Evolutionary conservation across 495 filamentous ascomycete species (phyloP).

Genomic region (Penicillium dipodomyicola): DNA sequence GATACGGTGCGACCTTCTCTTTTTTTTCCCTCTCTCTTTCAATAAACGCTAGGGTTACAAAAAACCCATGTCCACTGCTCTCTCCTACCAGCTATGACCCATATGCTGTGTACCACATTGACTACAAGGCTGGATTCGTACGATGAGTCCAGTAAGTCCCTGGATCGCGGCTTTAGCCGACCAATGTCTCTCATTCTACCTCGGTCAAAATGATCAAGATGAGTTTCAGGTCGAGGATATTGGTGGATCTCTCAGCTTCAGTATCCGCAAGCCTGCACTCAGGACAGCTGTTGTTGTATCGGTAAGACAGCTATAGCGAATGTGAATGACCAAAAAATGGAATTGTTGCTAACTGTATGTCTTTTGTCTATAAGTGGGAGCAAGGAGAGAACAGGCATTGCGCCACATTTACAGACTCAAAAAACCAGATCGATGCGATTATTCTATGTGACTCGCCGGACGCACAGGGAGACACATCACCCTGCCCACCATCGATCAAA

Average conservation of each 20-base stretch:
- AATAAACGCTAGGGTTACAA: not conserved
- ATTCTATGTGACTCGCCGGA: conserved; percentile 28
- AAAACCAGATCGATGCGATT: conserved; percentile 39
- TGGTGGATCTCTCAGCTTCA: conserved; percentile 41
- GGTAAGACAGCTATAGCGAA: conserved; percentile 16
- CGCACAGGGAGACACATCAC: conserved; percentile 14
- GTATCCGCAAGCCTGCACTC: not conserved
- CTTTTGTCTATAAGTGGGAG: conserved; percentile 23
- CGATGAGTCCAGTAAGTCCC: conserved; percentile 27
- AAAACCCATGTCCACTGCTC: not conserved
- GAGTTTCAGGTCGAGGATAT: conserved; percentile 35
- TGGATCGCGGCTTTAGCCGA: conserved; percentile 38
- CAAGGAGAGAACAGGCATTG: conserved; percentile 12
- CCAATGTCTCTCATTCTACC: conserved; percentile 27
- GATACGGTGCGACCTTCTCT: not conserved
- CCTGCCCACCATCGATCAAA: conserved; percentile 19
- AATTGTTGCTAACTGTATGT: not conserved
- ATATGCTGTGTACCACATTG: not conserved
- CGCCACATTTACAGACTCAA: conserved; percentile 38
- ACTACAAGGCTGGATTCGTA: conserved; percentile 13
- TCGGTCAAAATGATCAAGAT: conserved; percentile 11
- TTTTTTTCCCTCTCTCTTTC: conserved; percentile 1
- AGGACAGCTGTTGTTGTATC: conserved; percentile 24
- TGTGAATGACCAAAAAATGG: too few relatives aligned
- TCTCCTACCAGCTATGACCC: conserved; percentile 1